Conservation (phyloP, 2,329 filamentous ascomycete genomes). For the Colletotrichum liaoningense region DNA sequence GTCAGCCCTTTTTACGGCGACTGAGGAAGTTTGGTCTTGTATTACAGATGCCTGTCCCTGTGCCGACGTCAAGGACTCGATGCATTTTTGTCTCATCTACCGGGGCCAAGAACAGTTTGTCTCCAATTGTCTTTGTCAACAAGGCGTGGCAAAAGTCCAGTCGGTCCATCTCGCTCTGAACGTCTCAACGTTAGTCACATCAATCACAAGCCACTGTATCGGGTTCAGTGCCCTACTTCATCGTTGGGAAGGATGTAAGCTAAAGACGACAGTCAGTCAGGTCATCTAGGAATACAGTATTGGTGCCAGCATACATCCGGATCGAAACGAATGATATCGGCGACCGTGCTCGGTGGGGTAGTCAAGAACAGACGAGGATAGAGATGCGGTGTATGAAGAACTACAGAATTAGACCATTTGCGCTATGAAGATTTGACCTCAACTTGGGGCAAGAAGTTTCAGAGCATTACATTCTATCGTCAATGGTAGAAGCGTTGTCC, state of each 20-base stretch:
- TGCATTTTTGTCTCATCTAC: constrained; percentile 44
- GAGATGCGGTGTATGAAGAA: constrained; percentile 5
- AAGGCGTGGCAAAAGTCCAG: constrained; percentile 19
- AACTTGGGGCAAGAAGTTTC: background rate
- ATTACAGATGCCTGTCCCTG: constrained; percentile 55
- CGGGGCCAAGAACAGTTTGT: constrained; percentile 37
- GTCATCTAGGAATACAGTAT: too few relatives aligned
- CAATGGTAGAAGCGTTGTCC: background rate
- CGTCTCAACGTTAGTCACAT: too few relatives aligned
- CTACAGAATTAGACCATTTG: background rate
- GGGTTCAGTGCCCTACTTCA: constrained; percentile 35
- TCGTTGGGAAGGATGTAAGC: constrained; percentile 51
- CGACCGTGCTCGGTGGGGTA: constrained; percentile 30
- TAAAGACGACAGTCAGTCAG: background rate
- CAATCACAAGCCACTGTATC: too few relatives aligned
- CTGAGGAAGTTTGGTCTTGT: background rate
- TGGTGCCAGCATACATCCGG: background rate
- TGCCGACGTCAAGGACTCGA: constrained; percentile 55
- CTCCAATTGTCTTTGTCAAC: background rate
- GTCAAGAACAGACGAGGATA: constrained; percentile 17
- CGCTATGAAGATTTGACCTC: too few relatives aligned
- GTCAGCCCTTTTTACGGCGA: too few relatives aligned
- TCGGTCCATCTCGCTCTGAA: constrained; percentile 17
- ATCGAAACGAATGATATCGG: constrained; percentile 30
- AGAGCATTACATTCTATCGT: background rate